phyloP scores from a whole-genome alignment of 148 eudicot species.

The Rhododendron griersonianum region DNA sequence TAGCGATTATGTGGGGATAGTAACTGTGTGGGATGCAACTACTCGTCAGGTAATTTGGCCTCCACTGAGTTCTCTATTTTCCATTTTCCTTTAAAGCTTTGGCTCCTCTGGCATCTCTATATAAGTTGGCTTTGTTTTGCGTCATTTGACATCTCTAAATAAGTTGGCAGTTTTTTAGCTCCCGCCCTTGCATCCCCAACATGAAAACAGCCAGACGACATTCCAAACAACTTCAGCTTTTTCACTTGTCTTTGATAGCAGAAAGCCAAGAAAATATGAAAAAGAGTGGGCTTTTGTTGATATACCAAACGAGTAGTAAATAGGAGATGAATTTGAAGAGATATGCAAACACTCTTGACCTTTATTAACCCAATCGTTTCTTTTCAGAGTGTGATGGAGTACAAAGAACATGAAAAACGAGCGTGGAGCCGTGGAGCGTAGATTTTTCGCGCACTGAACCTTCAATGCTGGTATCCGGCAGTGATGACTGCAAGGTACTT shows the following conservation, averaged over 20 bases:
- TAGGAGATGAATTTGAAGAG: conserved; percentile 1
- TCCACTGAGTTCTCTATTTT: not conserved
- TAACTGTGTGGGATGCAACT: conserved; percentile 69
- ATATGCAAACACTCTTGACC: conserved; percentile 3
- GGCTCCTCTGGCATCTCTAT: not conserved
- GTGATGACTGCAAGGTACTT: conserved; percentile 71
- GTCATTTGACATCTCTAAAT: not conserved
- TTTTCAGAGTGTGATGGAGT: conserved; percentile 64
- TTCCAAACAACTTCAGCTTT: not conserved
- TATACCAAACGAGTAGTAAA: not conserved
- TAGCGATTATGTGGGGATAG: conserved; percentile 71
- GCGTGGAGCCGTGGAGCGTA: conserved; percentile 17
- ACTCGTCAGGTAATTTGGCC: conserved; percentile 51
- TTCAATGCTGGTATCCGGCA: conserved; percentile 77
- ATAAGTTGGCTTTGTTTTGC: not conserved
- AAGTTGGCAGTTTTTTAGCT: not conserved
- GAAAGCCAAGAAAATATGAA: not conserved
- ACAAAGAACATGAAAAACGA: conserved; percentile 75
- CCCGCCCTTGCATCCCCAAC: not conserved
- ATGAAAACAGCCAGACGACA: not conserved
- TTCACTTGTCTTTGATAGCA: not conserved
- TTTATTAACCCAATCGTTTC: conserved; percentile 5
- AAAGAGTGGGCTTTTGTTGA: not conserved
- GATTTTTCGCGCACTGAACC: conserved; percentile 71
- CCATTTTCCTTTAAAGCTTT: not conserved